phyloP scores from a whole-genome alignment of 2,329 filamentous ascomycete genomes.

The Hypoxylon rubiginosum region DNA sequence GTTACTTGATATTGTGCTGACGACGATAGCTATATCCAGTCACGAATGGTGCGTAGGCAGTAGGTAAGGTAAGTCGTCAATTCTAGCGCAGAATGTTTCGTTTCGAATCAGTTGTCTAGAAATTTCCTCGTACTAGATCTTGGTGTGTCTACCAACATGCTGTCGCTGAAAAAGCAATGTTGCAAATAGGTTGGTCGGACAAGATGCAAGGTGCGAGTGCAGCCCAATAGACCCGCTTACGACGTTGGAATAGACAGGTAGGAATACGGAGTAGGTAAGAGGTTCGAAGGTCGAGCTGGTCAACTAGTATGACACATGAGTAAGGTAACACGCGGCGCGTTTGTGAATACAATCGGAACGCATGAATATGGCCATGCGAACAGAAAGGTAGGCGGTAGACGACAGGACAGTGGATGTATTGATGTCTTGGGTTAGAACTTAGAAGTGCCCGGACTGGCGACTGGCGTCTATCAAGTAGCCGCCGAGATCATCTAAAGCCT shows the following conservation, averaged over 20 bases:
- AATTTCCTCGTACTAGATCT: slow-evolving; percentile 16
- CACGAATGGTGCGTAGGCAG: slow-evolving; percentile 4
- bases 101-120: slow-evolving; percentile 23
- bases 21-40: slow-evolving; percentile 10
- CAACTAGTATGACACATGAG: slow-evolving; percentile 39
- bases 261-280: not conserved
- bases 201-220: slow-evolving; percentile 12
- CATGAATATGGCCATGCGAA: slow-evolving; percentile 42
- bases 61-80: slow-evolving; percentile 12
- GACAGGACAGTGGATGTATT: slow-evolving; percentile 8
- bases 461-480: slow-evolving; percentile 39
- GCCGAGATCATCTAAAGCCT: slow-evolving; percentile 26
- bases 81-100: slow-evolving; percentile 9
- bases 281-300: slow-evolving; percentile 1
- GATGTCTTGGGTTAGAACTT: slow-evolving; percentile 1
- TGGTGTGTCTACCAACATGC: slow-evolving; percentile 37
- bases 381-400: slow-evolving; percentile 1
- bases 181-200: slow-evolving; percentile 16
- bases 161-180: slow-evolving; percentile 36
- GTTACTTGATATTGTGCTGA: slow-evolving; percentile 32
- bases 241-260: slow-evolving; percentile 9
- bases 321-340: slow-evolving; percentile 44
- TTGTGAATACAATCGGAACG: slow-evolving; percentile 40
- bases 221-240: slow-evolving; percentile 31
- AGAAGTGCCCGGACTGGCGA: slow-evolving; percentile 21